A percentile compares a stretch with the other conserved stretches of the same genome.
These are phyloP conservation scores for Sarocladium strictum DNA, from an alignment of 2,329 filamentous ascomycete species.

Conservation along the genomic window DNA sequence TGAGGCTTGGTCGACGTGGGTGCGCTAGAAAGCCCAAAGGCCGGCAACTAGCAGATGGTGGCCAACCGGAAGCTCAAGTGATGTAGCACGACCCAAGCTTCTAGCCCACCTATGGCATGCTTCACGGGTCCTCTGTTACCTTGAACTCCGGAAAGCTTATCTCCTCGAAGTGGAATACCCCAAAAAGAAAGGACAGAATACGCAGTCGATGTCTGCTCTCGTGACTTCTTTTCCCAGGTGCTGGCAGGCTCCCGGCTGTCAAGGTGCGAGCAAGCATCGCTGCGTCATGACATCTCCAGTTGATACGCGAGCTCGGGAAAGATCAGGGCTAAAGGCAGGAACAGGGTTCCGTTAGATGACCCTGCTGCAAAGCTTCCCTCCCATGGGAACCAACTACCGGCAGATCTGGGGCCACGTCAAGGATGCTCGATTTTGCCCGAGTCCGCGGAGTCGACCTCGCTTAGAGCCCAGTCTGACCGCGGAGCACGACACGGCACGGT, in stretches of 20 bases:
- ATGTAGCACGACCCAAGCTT: background rate
- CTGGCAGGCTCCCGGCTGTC: too few species aligned
- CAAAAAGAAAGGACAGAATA: too few species aligned
- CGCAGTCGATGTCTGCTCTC: too few species aligned
- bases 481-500: background rate
- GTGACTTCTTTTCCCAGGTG: too few species aligned
- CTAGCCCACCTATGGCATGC: background rate
- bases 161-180: too few species aligned
- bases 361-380: background rate
- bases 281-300: too few species aligned
- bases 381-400: slow-evolving; percentile 4
- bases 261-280: too few species aligned
- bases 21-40: background rate
- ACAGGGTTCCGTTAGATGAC: background rate
- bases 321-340: background rate
- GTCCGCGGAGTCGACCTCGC: slow-evolving; percentile 5
- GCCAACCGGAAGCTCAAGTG: background rate
- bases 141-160: too few species aligned
- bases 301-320: too few species aligned
- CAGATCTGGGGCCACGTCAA: slow-evolving; percentile 9
- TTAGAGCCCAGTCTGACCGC: background rate
- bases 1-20: background rate
- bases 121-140: too few species aligned
- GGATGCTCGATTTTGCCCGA: slow-evolving; percentile 6
- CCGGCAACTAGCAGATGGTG: background rate